These are phyloP conservation scores for Xylogone sp. DNA, from an alignment of 2,329 filamentous ascomycete genomes.

Conservation along the genomic window DNA sequence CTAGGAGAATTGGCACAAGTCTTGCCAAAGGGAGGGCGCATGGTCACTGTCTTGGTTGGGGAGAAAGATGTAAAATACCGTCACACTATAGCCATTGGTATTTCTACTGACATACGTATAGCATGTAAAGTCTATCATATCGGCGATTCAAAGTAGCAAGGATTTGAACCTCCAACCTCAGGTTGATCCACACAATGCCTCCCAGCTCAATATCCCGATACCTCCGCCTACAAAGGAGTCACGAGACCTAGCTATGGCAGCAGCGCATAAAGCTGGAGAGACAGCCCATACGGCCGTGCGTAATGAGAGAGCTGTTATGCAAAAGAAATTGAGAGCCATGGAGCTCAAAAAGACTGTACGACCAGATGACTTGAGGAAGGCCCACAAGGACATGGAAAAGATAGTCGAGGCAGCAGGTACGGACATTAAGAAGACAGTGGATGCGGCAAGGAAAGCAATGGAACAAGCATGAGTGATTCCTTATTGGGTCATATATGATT, in stretches of 20 bases:
- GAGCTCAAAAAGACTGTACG: constrained; percentile 28
- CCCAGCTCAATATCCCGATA: constrained; percentile 50
- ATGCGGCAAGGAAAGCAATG: constrained; percentile 31
- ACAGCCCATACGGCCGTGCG: constrained; percentile 23
- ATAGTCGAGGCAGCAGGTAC: constrained; percentile 28
- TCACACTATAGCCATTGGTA: neutral
- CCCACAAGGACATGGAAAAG: constrained; percentile 34
- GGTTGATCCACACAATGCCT: constrained; percentile 42
- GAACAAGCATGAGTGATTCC: constrained; percentile 21
- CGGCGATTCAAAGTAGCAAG: constrained; percentile 47
- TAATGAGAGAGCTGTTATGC: constrained; percentile 28
- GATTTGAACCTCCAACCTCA: constrained; percentile 45
- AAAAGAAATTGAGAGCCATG: constrained; percentile 31
- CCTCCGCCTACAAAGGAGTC: constrained; percentile 55
- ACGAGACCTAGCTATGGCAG: constrained; percentile 31
- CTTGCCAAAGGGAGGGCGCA: constrained; percentile 57
- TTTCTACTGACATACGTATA: constrained; percentile 18
- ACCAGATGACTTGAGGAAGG: constrained; percentile 34
- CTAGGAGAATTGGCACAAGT: constrained; percentile 64
- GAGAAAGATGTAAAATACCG: constrained; percentile 55
- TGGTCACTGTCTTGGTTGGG: constrained; percentile 57
- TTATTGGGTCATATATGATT: constrained; percentile 2
- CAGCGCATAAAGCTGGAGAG: constrained; percentile 28
- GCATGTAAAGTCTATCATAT: constrained; percentile 51
- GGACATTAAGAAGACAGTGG: constrained; percentile 32